These are phyloP conservation scores for Salvia miltiorrhiza DNA, from an alignment of 257 asterid species.

Conservation along the genomic window DNA sequence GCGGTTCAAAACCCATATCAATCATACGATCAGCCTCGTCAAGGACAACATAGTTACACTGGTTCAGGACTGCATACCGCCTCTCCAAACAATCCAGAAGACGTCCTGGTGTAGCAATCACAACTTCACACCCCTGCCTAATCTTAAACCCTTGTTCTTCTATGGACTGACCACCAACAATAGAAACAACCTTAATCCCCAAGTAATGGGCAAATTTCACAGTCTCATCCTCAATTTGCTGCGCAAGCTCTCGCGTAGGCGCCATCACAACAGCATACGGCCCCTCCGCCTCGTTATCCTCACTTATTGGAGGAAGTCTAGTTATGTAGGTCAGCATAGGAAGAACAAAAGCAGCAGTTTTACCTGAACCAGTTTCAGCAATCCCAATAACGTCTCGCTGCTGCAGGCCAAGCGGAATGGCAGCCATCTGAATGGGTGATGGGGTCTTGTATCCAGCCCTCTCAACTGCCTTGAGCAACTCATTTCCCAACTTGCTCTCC, in stretches of 20 bases:
- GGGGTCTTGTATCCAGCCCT: slow-evolving; percentile 55
- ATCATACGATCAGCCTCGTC: slow-evolving; percentile 70
- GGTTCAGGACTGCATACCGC: slow-evolving; percentile 52
- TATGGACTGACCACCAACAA: slow-evolving; percentile 60
- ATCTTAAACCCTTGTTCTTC: slow-evolving; percentile 54
- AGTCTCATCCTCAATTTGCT: slow-evolving; percentile 48
- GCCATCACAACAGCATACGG: slow-evolving; percentile 57
- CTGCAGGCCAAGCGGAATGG: slow-evolving; percentile 50
- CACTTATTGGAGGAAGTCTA: slow-evolving; percentile 48
- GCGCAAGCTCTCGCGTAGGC: slow-evolving; percentile 50
- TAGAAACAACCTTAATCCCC: slow-evolving; percentile 54
- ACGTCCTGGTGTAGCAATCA: slow-evolving; percentile 61
- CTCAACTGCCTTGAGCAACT: slow-evolving; percentile 48
- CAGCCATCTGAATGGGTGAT: slow-evolving; percentile 57
- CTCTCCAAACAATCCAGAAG: slow-evolving; percentile 58
- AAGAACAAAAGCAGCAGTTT: slow-evolving; percentile 63
- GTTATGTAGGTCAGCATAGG: slow-evolving; percentile 55
- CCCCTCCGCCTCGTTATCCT: slow-evolving; percentile 51
- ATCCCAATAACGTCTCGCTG: slow-evolving; percentile 50
- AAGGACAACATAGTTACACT: slow-evolving; percentile 56
- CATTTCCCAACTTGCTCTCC: slow-evolving; percentile 42
- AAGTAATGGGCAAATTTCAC: slow-evolving; percentile 46
- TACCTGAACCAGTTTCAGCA: slow-evolving; percentile 63
- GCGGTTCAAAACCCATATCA: slow-evolving; percentile 71
- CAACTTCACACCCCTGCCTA: slow-evolving; percentile 60